These are phyloP conservation scores for Ceratobasidium sp. DNA, from an alignment of 1,284 basidiomycete species.

Conservation along the genomic window DNA sequence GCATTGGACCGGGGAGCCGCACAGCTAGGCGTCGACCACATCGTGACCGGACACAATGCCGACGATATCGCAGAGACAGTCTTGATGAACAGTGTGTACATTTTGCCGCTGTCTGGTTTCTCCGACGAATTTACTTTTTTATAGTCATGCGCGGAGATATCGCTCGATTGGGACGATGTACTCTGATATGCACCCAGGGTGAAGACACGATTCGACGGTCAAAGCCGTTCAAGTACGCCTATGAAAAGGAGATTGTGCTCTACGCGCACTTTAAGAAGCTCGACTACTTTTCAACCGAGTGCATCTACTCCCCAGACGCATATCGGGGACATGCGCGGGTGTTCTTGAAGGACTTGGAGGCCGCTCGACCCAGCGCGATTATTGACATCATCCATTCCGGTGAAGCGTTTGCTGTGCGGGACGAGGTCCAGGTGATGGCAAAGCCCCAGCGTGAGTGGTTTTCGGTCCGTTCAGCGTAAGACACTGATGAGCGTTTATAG, in stretches of 20 bases:
- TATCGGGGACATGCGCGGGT: conserved; percentile 96
- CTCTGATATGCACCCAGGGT: conserved; percentile 90
- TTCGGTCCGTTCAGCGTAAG: neutral
- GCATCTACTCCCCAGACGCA: conserved; percentile 98
- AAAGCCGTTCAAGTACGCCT: conserved; percentile 99
- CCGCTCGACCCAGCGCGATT: conserved; percentile 91
- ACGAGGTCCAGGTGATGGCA: conserved; percentile 79
- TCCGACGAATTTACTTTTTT: conserved; percentile 29
- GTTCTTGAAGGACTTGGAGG: conserved; percentile 96
- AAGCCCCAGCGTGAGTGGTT: conserved; percentile 76
- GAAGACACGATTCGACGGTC: conserved; percentile 96
- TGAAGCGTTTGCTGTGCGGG: conserved; percentile 84
- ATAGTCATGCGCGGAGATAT: conserved; percentile 97
- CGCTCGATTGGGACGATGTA: conserved; percentile 92
- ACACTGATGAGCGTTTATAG: conserved; percentile 58
- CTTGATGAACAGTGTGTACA: conserved; percentile 92
- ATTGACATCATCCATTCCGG: conserved; percentile 98
- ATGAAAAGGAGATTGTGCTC: conserved; percentile 99
- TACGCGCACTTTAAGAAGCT: conserved; percentile 99
- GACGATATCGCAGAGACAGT: conserved; percentile 99
- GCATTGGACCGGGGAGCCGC: conserved; percentile 95
- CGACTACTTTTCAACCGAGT: conserved; percentile 99
- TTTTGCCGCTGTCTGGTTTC: neutral
- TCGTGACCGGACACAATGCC: conserved; percentile 98
- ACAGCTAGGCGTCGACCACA: conserved; percentile 91